phyloP scores from a whole-genome alignment of 2,329 filamentous ascomycete genomes.

The Aquanectria penicillioides region DNA sequence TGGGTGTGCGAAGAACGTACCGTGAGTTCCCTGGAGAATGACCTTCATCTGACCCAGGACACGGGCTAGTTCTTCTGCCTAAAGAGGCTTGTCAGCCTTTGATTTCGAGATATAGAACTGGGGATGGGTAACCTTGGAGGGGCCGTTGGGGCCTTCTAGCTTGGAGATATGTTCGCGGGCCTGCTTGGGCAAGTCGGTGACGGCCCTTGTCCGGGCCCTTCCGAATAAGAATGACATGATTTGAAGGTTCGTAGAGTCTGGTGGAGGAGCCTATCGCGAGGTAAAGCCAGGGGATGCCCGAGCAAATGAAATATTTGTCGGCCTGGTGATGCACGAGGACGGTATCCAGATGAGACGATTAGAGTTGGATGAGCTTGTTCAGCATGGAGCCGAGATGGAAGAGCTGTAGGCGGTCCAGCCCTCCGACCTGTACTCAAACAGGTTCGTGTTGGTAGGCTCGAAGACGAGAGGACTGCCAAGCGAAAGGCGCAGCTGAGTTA shows the following conservation, averaged over 20 bases:
- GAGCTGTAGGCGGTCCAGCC: neutral
- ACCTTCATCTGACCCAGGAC: slow-evolving; percentile 91
- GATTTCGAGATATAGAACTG: neutral
- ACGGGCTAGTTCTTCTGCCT: slow-evolving; percentile 90
- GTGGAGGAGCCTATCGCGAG: neutral
- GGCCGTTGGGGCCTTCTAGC: slow-evolving; percentile 59
- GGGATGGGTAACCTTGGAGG: slow-evolving; percentile 54
- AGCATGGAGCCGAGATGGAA: neutral
- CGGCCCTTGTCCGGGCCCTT: slow-evolving; percentile 61
- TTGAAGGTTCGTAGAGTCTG: slow-evolving; percentile 4
- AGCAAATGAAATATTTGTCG: no score
- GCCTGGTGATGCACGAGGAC: no score
- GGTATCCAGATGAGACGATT: no score
- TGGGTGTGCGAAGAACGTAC: slow-evolving; percentile 63
- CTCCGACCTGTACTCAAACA: no score
- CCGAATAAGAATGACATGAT: slow-evolving; percentile 67
- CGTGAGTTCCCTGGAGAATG: slow-evolving; percentile 91
- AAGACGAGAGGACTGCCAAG: no score
- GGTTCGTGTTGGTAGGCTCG: no score
- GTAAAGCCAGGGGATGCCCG: no score
- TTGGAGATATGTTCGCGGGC: slow-evolving; percentile 64
- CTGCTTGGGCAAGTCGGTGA: slow-evolving; percentile 65
- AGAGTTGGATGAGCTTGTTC: no score
- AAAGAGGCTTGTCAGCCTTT: slow-evolving; percentile 6
- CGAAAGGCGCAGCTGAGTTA: no score